Evolutionary conservation across 768 basidiomycete species (phyloP).

Genomic region (Hemileccinum rubropunctum): DNA sequence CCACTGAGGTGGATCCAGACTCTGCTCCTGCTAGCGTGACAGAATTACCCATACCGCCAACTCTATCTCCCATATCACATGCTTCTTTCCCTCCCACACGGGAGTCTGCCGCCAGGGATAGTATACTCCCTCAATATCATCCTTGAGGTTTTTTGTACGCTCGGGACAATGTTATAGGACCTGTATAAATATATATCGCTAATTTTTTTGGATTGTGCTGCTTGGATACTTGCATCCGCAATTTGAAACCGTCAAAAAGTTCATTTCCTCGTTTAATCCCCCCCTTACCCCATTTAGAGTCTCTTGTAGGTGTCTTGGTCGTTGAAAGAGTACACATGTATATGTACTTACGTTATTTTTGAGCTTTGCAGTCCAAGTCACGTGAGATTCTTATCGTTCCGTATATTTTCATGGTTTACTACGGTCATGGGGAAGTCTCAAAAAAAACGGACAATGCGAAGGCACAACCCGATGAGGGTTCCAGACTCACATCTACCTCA

Average conservation of each 20-base stretch:
- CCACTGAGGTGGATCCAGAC: slow-evolving; percentile 1
- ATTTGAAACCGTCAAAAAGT: too few relatives aligned
- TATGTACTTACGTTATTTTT: too few relatives aligned
- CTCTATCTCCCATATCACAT: not conserved
- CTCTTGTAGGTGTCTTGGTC: too few relatives aligned
- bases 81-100: slow-evolving; percentile 5
- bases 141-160: slow-evolving; percentile 19
- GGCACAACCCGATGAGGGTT: slow-evolving; percentile 92
- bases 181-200: slow-evolving; percentile 23
- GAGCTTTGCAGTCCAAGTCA: too few relatives aligned
- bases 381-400: not conserved
- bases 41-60: not conserved
- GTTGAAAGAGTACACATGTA: too few relatives aligned
- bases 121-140: slow-evolving; percentile 28
- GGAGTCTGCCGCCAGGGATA: slow-evolving; percentile 8
- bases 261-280: too few relatives aligned
- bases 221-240: too few relatives aligned
- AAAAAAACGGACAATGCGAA: slow-evolving; percentile 78
- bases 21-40: not conserved
- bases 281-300: too few relatives aligned
- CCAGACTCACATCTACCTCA: slow-evolving; percentile 89
- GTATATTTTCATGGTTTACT: not conserved
- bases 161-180: slow-evolving; percentile 1
- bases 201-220: slow-evolving; percentile 14
- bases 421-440: slow-evolving; percentile 85